These are phyloP conservation scores for Emydomyces testavorans DNA, from an alignment of 2,329 filamentous ascomycete species.

Conservation along the genomic window DNA sequence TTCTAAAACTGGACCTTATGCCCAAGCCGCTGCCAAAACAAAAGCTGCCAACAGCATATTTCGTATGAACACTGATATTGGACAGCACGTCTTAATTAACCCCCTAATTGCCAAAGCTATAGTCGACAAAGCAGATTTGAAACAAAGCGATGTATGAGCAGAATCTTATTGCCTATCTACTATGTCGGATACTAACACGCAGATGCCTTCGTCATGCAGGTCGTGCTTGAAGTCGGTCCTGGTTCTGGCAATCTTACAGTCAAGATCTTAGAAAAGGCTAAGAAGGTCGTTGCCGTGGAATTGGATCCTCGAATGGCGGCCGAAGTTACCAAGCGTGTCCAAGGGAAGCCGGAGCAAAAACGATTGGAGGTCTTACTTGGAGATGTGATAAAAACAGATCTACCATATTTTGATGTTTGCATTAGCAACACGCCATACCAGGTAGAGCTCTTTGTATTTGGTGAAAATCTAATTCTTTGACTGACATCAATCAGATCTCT, in stretches of 20 bases:
- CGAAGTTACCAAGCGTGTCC: constrained; percentile 85
- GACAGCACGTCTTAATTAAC: constrained; percentile 88
- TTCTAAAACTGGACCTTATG: constrained; percentile 32
- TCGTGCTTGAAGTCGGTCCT: constrained; percentile 83
- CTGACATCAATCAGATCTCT: constrained; percentile 52
- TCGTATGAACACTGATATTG: constrained; percentile 90
- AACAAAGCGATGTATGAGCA: constrained; percentile 58
- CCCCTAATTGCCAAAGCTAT: constrained; percentile 72
- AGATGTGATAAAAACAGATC: constrained; percentile 81
- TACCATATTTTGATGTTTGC: constrained; percentile 70
- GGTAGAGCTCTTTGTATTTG: constrained; percentile 28
- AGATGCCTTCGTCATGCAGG: constrained; percentile 31
- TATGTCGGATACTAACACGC: constrained; percentile 7
- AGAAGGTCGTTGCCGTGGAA: constrained; percentile 75
- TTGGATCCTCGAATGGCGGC: constrained; percentile 94
- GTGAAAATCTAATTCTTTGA: neutral
- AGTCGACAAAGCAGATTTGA: constrained; percentile 75
- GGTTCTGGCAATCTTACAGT: constrained; percentile 84
- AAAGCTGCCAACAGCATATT: constrained; percentile 68
- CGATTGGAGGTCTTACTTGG: constrained; percentile 79
- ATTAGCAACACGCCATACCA: constrained; percentile 68
- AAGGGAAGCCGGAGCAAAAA: constrained; percentile 73
- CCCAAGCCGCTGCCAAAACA: constrained; percentile 38
- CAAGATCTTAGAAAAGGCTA: constrained; percentile 75
- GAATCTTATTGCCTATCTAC: constrained; percentile 5